phyloP scores from a whole-genome alignment of 2,329 filamentous ascomycete species.

The Trichoderma harzianum region DNA sequence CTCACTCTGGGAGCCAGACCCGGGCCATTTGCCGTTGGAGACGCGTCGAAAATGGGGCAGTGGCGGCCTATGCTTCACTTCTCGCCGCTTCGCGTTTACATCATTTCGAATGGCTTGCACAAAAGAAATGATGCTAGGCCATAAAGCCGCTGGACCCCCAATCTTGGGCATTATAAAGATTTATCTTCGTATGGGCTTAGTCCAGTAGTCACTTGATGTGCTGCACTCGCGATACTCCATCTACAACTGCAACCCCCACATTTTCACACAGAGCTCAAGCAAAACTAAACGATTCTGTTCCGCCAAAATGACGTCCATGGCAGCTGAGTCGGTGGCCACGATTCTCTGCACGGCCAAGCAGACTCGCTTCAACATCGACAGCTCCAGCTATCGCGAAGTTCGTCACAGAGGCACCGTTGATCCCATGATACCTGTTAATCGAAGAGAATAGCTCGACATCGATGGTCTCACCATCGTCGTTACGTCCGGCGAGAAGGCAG shows the following conservation, averaged over 20 bases:
- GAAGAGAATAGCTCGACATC: constrained; percentile 55
- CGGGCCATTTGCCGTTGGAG: neutral
- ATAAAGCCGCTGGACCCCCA: neutral
- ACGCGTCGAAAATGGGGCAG: neutral
- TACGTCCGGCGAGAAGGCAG: constrained; percentile 38
- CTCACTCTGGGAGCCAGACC: neutral
- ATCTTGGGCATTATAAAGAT: neutral
- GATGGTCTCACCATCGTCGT: constrained; percentile 71
- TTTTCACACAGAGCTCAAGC: neutral
- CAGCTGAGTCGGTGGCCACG: constrained; percentile 48
- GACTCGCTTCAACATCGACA: constrained; percentile 61
- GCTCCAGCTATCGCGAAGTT: constrained; percentile 56
- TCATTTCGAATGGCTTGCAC: neutral
- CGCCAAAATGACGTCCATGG: constrained; percentile 45
- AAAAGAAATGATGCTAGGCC: neutral
- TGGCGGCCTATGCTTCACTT: neutral
- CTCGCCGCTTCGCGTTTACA: neutral
- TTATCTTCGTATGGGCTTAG: neutral
- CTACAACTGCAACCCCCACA: neutral
- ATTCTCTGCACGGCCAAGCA: constrained; percentile 65
- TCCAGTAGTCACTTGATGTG: neutral
- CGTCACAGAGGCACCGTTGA: neutral
- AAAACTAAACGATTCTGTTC: neutral
- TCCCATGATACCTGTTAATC: neutral
- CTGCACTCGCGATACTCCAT: neutral